These are phyloP conservation scores for Pholiota adiposa DNA, from an alignment of 1,284 basidiomycete genomes.

Conservation along the genomic window DNA sequence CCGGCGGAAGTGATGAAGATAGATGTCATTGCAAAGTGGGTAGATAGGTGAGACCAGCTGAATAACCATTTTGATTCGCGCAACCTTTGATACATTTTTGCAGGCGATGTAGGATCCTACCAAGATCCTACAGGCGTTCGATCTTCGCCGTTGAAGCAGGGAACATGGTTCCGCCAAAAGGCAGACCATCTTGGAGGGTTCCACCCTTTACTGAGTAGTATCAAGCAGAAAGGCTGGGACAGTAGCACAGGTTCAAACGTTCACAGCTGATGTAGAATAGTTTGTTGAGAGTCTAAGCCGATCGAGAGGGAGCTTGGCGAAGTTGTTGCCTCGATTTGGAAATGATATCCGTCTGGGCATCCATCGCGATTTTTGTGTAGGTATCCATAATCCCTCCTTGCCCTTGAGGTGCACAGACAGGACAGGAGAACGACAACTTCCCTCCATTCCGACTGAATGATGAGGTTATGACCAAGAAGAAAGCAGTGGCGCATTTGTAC, in stretches of 20 bases:
- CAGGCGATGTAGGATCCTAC: not conserved
- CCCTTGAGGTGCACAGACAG: no score
- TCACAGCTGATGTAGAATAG: not conserved
- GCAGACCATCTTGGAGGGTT: not conserved
- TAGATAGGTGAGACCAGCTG: constrained; percentile 16
- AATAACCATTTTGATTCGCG: not conserved
- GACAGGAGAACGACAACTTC: no score
- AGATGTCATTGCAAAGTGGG: not conserved
- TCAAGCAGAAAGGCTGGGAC: not conserved
- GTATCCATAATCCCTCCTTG: no score
- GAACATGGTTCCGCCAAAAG: not conserved
- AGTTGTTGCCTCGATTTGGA: no score
- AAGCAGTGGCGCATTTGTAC: no score
- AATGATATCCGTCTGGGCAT: no score
- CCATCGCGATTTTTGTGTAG: no score
- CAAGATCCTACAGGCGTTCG: no score
- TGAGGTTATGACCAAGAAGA: no score
- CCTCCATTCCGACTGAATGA: no score
- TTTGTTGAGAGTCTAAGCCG: no score
- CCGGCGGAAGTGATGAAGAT: not conserved
- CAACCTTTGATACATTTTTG: not conserved
- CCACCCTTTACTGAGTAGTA: not conserved
- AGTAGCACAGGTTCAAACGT: not conserved
- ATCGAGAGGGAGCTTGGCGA: no score
- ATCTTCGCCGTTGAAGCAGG: not conserved